A percentile compares a stretch with the other conserved stretches of the same genome.
These are phyloP conservation scores for Lagenaria siceraria DNA, from an alignment of 306 rosid species.

Conservation along the genomic window DNA sequence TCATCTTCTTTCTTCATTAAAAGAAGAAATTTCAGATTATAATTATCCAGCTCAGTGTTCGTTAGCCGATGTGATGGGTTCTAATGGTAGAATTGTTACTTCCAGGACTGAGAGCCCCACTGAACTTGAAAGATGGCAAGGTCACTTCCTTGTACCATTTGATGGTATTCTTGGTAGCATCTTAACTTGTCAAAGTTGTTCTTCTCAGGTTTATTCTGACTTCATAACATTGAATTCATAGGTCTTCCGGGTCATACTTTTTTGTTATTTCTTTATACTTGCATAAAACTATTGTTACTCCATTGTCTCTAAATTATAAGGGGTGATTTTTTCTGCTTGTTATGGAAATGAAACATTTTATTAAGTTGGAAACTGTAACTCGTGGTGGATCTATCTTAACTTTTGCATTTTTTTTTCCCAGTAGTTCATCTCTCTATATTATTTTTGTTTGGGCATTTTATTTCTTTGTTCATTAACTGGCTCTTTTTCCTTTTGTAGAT, in stretches of 20 bases:
- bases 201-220: slow-evolving; percentile 49
- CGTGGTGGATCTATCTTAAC: neutral
- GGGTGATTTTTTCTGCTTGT: neutral
- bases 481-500: slow-evolving; percentile 46
- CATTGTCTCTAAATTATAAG: neutral
- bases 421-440: neutral
- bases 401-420: neutral
- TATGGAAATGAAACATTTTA: neutral
- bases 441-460: neutral
- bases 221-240: neutral
- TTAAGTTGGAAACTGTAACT: neutral
- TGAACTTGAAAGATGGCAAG: slow-evolving; percentile 69
- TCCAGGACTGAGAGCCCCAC: slow-evolving; percentile 30
- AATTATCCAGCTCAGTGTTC: slow-evolving; percentile 48
- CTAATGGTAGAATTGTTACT: slow-evolving; percentile 47
- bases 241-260: neutral
- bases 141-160: slow-evolving; percentile 67
- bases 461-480: slow-evolving; percentile 1
- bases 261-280: neutral
- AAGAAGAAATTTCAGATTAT: slow-evolving; percentile 57
- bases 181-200: slow-evolving; percentile 77
- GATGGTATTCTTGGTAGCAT: slow-evolving; percentile 86
- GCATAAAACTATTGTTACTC: neutral
- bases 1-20: slow-evolving; percentile 70
- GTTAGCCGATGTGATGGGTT: slow-evolving; percentile 46